Percentiles rank a stretch among this genome's conserved stretches.
Evolutionary conservation across 441 rosid genomes (phyloP).

Genomic region (Macaranga tanarius): DNA sequence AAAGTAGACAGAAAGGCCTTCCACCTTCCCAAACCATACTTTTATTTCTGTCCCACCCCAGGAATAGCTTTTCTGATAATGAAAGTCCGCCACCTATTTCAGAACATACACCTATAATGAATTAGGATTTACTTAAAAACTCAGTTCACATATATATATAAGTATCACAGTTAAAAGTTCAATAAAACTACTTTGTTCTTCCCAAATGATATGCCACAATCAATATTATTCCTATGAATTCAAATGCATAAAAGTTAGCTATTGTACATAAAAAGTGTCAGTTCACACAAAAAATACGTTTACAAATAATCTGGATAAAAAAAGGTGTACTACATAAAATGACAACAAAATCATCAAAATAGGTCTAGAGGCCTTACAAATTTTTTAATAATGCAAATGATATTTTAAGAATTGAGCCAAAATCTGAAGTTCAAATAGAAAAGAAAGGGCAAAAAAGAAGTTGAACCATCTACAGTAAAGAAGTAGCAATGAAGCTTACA

Average conservation of each 20-base stretch:
- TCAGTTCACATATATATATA: neutral
- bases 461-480: conserved; percentile 9
- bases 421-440: neutral
- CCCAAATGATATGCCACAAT: neutral
- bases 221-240: neutral
- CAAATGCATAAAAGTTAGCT: neutral
- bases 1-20: conserved; percentile 90
- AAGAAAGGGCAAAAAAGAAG: conserved; percentile 5
- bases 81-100: conserved; percentile 76
- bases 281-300: neutral
- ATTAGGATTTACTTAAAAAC: conserved; percentile 3
- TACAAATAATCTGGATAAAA: too few species aligned
- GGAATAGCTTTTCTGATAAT: conserved; percentile 60
- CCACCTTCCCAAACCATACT: conserved; percentile 94
- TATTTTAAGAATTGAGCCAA: neutral
- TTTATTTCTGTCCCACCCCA: conserved; percentile 91
- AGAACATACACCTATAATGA: conserved; percentile 18
- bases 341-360: too few species aligned
- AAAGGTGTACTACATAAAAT: too few species aligned
- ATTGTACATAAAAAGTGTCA: neutral
- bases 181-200: neutral
- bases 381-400: neutral
- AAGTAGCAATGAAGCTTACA: conserved; percentile 56
- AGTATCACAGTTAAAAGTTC: neutral
- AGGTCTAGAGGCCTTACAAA: neutral